These are phyloP conservation scores for Barnettozyma sucrosica DNA, from an alignment of 805 yeast species.

Conservation along the genomic window DNA sequence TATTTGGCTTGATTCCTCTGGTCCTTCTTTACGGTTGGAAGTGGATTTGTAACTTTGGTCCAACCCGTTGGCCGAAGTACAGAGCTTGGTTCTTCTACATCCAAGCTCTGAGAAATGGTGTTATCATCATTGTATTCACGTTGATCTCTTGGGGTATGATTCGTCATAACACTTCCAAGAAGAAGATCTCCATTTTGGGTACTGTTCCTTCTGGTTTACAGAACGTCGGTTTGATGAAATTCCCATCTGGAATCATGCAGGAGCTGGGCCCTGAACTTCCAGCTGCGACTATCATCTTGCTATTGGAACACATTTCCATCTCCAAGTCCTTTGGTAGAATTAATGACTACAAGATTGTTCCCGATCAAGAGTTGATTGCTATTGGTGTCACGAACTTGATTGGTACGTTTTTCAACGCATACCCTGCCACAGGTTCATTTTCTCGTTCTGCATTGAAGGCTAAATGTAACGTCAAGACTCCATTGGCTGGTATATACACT, in stretches of 20 bases:
- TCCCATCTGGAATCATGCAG: conserved; percentile 53
- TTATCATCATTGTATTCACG: conserved; percentile 77
- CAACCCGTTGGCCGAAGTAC: conserved; percentile 56
- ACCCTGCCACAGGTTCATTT: conserved; percentile 95
- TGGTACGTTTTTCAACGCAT: conserved; percentile 89
- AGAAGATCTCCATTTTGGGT: conserved; percentile 56
- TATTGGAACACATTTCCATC: conserved; percentile 89
- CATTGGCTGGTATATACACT: conserved; percentile 85
- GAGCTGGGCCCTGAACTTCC: conserved; percentile 76
- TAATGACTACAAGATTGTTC: conserved; percentile 84
- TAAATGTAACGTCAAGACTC: conserved; percentile 93
- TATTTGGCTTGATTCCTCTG: conserved; percentile 76
- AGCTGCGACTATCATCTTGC: conserved; percentile 73
- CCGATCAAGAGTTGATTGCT: conserved; percentile 91
- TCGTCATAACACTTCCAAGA: conserved; percentile 38
- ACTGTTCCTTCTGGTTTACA: conserved; percentile 76
- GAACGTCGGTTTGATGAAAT: conserved; percentile 65
- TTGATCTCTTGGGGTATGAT: conserved; percentile 76
- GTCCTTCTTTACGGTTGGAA: conserved; percentile 71
- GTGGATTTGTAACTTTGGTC: conserved; percentile 51
- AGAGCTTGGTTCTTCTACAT: conserved; percentile 56
- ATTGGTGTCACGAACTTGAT: conserved; percentile 87
- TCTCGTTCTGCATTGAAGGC: conserved; percentile 92
- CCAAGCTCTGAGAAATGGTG: conserved; percentile 74
- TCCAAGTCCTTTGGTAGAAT: conserved; percentile 90